Base-by-base conservation (phyloP, 352 stramenopile species). In the Blastocystis hominis region DNA sequence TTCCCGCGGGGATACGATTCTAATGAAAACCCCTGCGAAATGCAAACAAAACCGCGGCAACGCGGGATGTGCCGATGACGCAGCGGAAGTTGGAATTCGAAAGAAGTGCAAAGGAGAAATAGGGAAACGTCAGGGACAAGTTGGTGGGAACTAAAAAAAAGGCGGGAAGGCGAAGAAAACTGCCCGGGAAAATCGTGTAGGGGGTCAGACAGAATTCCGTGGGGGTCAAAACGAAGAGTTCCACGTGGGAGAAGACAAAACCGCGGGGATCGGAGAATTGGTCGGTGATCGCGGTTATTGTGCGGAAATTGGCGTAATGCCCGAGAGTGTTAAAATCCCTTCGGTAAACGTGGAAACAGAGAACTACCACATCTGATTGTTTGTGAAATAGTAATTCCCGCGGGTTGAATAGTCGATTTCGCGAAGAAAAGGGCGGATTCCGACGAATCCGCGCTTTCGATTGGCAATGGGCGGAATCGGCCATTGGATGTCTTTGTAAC, bases 131-230 rank as follows among this genome's bases (percentile, higher is more conserved):
- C 24, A 80, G 6, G n/a, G 70, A 63, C 9, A 80, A 24, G 53
- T 80, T 80, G 0, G 36, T 61, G 4, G 38, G 20, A 4, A 40
- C 59, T 68, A n/a, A 2, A 68, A 10, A 38, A 34, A 38, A 68
- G 30, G 20, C 20, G 59, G 20, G 20, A 34, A 15, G 30, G 34
- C 34, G 10, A 68, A 40, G 9, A 24, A 68, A 40, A 68, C 50
- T 15, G 44, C 20, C 20, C 30, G 46, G 46, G n/a, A 30, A 38
- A 20, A 80, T 13, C 6, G 20, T 13, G 40, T 42, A 80, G 50
- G 70, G 70, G 3, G 42, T 63, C n/a, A 64, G 20, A 42, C 70
- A 80, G 47, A 80, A 24, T 42, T 80, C 70, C n/a, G 70, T 62
- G 30, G 70, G 70, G 3, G 53, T 47, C 70, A 80, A 38, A 36